These are phyloP conservation scores for Boeremia lycopersici DNA, from an alignment of 2,329 filamentous ascomycete species.

Conservation along the genomic window DNA sequence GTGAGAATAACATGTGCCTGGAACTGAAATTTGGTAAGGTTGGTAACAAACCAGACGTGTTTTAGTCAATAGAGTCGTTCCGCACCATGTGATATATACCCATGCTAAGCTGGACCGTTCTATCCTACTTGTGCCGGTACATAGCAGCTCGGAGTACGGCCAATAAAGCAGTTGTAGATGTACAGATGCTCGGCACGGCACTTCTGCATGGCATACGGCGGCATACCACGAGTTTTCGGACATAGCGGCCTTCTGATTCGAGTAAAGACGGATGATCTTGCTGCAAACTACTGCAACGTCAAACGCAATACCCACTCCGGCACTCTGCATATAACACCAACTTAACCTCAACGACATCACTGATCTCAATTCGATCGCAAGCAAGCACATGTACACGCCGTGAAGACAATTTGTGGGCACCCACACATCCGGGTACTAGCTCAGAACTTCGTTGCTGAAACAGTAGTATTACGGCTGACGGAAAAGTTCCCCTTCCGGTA, in stretches of 20 bases:
- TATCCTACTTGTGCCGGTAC: too few species aligned
- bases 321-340: neutral
- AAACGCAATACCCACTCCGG: neutral
- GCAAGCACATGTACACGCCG: neutral
- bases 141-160: neutral
- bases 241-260: neutral
- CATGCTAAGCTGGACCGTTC: too few species aligned
- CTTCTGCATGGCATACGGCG: neutral
- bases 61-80: too few species aligned
- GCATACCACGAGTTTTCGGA: neutral
- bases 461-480: neutral
- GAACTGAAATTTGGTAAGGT: too few species aligned
- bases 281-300: neutral
- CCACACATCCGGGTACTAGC: neutral
- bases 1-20: too few species aligned
- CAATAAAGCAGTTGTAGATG: conserved; percentile 1
- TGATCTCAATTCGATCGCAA: neutral
- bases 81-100: too few species aligned
- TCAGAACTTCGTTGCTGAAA: neutral
- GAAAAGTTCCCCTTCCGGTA: neutral
- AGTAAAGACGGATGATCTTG: neutral
- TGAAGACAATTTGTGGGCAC: neutral
- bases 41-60: too few species aligned
- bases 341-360: neutral
- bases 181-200: neutral